Evolutionary conservation across 257 asterid genomes (phyloP).

Genomic region (Buddleja alternifolia): DNA sequence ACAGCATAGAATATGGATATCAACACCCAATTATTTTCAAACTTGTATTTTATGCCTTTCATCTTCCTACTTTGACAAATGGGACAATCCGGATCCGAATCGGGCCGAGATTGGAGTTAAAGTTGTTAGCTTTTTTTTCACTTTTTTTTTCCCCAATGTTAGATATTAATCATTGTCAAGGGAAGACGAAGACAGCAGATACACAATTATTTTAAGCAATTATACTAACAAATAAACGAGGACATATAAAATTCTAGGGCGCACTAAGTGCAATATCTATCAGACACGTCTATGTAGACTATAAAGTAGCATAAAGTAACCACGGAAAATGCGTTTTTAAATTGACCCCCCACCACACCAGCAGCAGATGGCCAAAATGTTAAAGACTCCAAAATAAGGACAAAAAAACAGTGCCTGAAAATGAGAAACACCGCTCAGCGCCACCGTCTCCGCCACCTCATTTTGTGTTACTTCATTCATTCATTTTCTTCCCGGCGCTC

Average conservation of each 20-base stretch:
- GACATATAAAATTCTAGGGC: too few relatives aligned
- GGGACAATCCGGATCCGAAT: background rate
- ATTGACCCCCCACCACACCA: too few relatives aligned
- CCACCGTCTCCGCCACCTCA: constrained; percentile 3
- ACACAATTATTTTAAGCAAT: background rate
- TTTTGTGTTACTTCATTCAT: constrained; percentile 21
- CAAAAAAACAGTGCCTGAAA: background rate
- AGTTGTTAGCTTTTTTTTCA: too few relatives aligned
- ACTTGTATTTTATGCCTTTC: background rate
- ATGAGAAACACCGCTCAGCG: constrained; percentile 32
- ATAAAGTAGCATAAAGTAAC: too few relatives aligned
- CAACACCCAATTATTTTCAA: too few relatives aligned
- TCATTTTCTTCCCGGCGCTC: constrained; percentile 30
- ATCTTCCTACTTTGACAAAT: constrained; percentile 23
- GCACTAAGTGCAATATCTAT: too few relatives aligned
- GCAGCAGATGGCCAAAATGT: constrained; percentile 22
- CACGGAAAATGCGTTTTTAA: too few relatives aligned
- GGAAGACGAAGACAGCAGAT: background rate
- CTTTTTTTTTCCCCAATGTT: too few relatives aligned
- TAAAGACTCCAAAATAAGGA: constrained; percentile 15
- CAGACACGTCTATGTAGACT: too few relatives aligned
- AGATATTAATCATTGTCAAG: constrained; percentile 21
- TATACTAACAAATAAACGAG: background rate
- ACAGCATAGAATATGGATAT: too few relatives aligned
- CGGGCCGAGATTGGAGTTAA: too few relatives aligned